Conservation (phyloP, 2,329 filamentous ascomycete species). For the Sporothrix phasma region DNA sequence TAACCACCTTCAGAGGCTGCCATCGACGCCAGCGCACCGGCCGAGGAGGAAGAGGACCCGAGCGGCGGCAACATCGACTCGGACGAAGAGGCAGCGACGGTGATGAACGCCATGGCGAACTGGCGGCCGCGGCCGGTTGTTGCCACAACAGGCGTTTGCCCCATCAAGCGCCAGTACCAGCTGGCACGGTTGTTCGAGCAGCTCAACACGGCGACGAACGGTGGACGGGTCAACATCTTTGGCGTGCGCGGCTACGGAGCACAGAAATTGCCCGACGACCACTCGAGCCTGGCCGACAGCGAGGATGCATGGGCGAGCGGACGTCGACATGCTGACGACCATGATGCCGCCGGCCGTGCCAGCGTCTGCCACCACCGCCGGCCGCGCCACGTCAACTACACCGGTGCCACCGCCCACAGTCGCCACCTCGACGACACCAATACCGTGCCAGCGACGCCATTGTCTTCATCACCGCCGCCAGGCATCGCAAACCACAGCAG, state of each 20-base stretch:
- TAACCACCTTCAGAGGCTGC: slow-evolving; percentile 57
- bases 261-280: slow-evolving; percentile 43
- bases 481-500: slow-evolving; percentile 9
- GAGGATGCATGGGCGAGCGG: slow-evolving; percentile 51
- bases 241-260: slow-evolving; percentile 47
- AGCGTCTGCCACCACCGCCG: background rate
- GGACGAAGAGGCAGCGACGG: slow-evolving; percentile 83
- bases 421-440: slow-evolving; percentile 15
- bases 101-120: slow-evolving; percentile 70
- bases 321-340: slow-evolving; percentile 30
- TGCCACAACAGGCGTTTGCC: slow-evolving; percentile 54
- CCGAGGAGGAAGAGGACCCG: slow-evolving; percentile 75
- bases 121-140: slow-evolving; percentile 71
- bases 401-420: background rate
- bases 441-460: slow-evolving; percentile 8
- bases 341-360: slow-evolving; percentile 19
- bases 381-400: background rate
- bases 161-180: slow-evolving; percentile 54
- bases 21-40: slow-evolving; percentile 83
- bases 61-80: slow-evolving; percentile 78
- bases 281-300: slow-evolving; percentile 36
- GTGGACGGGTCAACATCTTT: slow-evolving; percentile 56
- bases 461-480: slow-evolving; percentile 1
- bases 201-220: slow-evolving; percentile 55
- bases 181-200: slow-evolving; percentile 55